Conservation (phyloP, 2,329 filamentous ascomycete genomes). For the Didymella segeticola region DNA sequence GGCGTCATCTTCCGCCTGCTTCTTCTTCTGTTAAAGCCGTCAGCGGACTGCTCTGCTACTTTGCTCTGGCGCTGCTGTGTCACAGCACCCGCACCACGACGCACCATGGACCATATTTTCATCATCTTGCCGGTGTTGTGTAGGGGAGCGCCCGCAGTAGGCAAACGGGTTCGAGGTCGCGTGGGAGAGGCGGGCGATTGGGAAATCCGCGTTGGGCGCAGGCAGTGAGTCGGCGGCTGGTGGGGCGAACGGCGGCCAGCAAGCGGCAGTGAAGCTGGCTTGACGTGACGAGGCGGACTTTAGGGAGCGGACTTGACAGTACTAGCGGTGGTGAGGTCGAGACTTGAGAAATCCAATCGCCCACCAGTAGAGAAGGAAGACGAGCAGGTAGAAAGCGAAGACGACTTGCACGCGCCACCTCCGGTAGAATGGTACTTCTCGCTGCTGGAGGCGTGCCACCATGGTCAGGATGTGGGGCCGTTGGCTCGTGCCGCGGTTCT, state of each 20-base stretch:
- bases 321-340: background rate
- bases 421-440: constrained; percentile 3
- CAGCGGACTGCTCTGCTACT: constrained; percentile 22
- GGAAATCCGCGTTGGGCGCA: constrained; percentile 15
- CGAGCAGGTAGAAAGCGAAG: background rate
- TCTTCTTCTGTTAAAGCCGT: constrained; percentile 74
- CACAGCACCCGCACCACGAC: constrained; percentile 27
- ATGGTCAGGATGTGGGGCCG: constrained; percentile 10
- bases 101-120: constrained; percentile 99
- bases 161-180: constrained; percentile 18
- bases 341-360: background rate
- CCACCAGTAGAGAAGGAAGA: background rate
- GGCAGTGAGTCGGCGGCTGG: constrained; percentile 17
- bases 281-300: too few species aligned
- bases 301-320: background rate
- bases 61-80: background rate
- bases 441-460: constrained; percentile 12
- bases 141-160: constrained; percentile 11
- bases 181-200: constrained; percentile 21
- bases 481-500: constrained; percentile 1
- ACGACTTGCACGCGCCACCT: background rate
- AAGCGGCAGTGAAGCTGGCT: constrained; percentile 10
- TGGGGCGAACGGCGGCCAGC: constrained; percentile 23
- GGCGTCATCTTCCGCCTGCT: constrained; percentile 88
- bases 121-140: constrained; percentile 72